Conservation (phyloP, 1,139 yeast species). For the Blastobotrys raffinosifermentans region DNA sequence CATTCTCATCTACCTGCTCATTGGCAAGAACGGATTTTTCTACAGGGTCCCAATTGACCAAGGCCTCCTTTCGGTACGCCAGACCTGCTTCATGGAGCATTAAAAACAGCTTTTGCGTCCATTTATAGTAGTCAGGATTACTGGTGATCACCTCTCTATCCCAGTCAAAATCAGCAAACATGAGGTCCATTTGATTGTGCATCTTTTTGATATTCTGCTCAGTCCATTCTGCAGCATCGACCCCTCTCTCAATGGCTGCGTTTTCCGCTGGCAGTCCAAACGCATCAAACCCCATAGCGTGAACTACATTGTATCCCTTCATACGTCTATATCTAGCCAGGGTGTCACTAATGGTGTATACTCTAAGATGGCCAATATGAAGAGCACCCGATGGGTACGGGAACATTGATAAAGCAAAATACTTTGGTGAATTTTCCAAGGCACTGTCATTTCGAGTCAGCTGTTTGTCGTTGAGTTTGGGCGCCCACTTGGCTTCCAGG, state of each 20-base stretch:
- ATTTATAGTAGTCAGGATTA: slow-evolving; percentile 78
- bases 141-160: slow-evolving; percentile 86
- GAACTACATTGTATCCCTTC: slow-evolving; percentile 71
- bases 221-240: slow-evolving; percentile 83
- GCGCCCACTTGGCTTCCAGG: no score
- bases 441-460: no score
- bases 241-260: slow-evolving; percentile 84
- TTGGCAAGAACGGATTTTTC: slow-evolving; percentile 93
- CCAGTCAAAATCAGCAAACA: slow-evolving; percentile 93
- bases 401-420: slow-evolving; percentile 79
- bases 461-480: no score
- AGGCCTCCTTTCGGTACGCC: slow-evolving; percentile 81
- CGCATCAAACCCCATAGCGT: slow-evolving; percentile 99
- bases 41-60: slow-evolving; percentile 96
- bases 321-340: slow-evolving; percentile 71
- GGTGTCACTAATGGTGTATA: slow-evolving; percentile 84
- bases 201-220: slow-evolving; percentile 65
- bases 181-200: slow-evolving; percentile 72
- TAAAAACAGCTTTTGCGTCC: slow-evolving; percentile 84
- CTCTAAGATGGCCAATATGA: slow-evolving; percentile 92
- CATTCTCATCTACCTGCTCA: slow-evolving; percentile 90
- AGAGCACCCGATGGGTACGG: slow-evolving; percentile 93
- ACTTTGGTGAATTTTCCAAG: no score
- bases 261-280: slow-evolving; percentile 98
- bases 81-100: slow-evolving; percentile 66